Conservation (phyloP, 495 filamentous ascomycete species). For the Pyrenula aspistea region DNA sequence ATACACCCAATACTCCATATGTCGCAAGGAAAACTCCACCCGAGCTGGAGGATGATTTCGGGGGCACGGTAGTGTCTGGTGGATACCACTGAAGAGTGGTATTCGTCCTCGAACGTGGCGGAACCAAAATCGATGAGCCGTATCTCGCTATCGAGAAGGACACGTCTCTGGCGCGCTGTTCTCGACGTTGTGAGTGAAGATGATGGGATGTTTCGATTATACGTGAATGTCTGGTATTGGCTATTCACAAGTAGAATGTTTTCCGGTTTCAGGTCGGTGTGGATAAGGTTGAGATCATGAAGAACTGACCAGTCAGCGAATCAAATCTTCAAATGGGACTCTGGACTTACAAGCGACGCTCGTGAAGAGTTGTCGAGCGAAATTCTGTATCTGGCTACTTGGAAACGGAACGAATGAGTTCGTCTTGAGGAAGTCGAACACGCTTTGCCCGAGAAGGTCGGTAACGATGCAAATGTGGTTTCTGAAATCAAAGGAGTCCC, state of each 20-base stretch:
- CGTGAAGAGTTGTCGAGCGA: constrained; percentile 91
- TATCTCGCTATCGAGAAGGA: constrained; percentile 91
- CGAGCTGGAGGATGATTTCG: constrained; percentile 91
- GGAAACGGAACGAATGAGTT: constrained; percentile 94
- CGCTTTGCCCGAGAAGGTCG: constrained; percentile 88
- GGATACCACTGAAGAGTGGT: constrained; percentile 93
- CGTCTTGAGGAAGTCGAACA: constrained; percentile 95
- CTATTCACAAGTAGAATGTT: constrained; percentile 92
- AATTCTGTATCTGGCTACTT: constrained; percentile 97
- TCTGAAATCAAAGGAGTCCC: constrained; percentile 94
- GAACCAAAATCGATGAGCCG: constrained; percentile 96
- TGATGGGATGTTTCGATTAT: constrained; percentile 87
- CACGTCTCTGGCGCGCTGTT: constrained; percentile 73
- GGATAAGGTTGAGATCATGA: constrained; percentile 94
- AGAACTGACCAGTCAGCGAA: constrained; percentile 53
- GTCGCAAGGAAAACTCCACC: constrained; percentile 96
- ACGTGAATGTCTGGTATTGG: constrained; percentile 89
- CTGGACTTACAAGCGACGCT: constrained; percentile 87
- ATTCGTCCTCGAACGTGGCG: constrained; percentile 96
- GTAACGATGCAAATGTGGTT: constrained; percentile 99
- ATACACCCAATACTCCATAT: constrained; percentile 99
- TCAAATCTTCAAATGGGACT: neutral
- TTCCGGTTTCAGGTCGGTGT: constrained; percentile 96
- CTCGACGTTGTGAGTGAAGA: constrained; percentile 66
- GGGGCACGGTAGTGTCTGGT: constrained; percentile 93